These are phyloP conservation scores for Akanthomyces lecanii DNA, from an alignment of 2,329 filamentous ascomycete species.

Conservation along the genomic window DNA sequence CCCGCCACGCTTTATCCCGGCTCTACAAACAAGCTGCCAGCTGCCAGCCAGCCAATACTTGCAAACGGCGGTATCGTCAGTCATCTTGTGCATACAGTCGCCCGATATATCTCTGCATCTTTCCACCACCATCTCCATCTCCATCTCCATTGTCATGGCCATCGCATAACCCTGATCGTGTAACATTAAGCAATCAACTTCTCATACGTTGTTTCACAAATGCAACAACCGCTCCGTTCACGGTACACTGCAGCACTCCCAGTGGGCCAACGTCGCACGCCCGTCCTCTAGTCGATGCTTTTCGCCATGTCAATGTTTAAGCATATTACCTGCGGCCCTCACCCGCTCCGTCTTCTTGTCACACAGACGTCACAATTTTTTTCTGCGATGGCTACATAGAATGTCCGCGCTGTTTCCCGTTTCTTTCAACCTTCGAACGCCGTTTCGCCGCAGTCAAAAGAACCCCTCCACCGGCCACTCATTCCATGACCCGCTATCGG, in stretches of 20 bases:
- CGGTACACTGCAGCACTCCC: neutral
- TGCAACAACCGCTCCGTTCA: neutral
- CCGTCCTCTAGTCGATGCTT: neutral
- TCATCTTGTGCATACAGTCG: neutral
- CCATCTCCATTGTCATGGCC: neutral
- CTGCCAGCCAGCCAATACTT: neutral
- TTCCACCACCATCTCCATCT: neutral
- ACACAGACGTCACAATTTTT: neutral
- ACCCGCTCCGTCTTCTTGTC: neutral
- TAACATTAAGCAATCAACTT: neutral
- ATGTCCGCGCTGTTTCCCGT: neutral
- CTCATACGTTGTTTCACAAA: neutral
- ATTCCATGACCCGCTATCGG: neutral
- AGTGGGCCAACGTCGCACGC: conserved; percentile 5
- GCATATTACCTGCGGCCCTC: neutral
- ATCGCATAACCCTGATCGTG: too few species aligned
- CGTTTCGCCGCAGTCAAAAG: neutral
- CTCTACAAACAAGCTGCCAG: neutral
- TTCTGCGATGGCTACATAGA: neutral
- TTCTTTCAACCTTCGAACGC: neutral
- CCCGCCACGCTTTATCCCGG: conserved; percentile 5
- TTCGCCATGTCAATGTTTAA: conserved; percentile 1
- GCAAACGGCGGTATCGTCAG: neutral
- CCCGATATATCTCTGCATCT: neutral
- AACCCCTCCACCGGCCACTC: neutral